Evolutionary conservation across 2,329 filamentous ascomycete species (phyloP).

Genomic region (Dactylellina sp.): DNA sequence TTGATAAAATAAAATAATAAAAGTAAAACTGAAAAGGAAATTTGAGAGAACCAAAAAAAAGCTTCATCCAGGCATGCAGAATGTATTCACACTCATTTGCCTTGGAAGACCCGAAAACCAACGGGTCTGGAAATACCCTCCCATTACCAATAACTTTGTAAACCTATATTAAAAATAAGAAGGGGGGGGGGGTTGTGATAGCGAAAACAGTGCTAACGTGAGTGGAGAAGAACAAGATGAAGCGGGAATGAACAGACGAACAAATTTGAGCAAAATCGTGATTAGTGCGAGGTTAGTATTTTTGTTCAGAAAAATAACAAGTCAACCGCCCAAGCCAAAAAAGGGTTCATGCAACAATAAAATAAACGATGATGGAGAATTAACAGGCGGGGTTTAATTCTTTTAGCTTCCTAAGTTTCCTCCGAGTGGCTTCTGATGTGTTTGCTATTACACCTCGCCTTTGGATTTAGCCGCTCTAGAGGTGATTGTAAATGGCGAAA

Average conservation of each 20-base stretch:
- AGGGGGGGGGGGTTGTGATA: conserved; percentile 23
- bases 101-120: conserved; percentile 32
- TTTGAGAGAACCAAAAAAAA: not conserved
- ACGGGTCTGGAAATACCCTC: conserved; percentile 34
- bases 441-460: not conserved
- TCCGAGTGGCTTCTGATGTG: not conserved
- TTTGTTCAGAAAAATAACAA: not conserved
- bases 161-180: conserved; percentile 15
- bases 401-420: not conserved
- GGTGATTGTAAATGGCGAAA: not conserved
- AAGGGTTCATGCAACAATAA: not conserved
- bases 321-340: not conserved
- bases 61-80: not conserved
- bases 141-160: conserved; percentile 25
- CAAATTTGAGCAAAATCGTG: not conserved
- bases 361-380: not conserved
- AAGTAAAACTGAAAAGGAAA: conserved; percentile 6
- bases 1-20: conserved; percentile 35
- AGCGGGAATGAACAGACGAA: conserved; percentile 11
- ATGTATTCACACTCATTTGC: conserved; percentile 25
- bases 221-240: conserved; percentile 22
- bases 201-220: conserved; percentile 30
- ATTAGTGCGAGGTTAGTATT: conserved; percentile 9
- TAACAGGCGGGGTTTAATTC: too few species aligned
- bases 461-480: not conserved